Conservation (phyloP, 2,329 filamentous ascomycete genomes). For the Knoxdaviesia proteae region DNA sequence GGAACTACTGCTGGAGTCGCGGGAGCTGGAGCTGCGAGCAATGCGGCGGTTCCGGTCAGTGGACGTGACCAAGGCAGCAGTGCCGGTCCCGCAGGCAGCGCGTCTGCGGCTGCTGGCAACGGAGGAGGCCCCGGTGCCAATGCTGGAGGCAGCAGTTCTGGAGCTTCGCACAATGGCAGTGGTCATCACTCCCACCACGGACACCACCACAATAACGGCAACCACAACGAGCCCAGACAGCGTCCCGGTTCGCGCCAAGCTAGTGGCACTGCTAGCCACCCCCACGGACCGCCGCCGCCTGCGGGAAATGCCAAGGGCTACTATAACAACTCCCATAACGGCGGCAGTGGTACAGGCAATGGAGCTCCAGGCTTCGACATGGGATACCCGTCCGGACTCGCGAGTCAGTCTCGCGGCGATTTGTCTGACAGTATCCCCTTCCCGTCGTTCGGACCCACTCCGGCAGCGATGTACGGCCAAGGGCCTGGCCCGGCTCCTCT, state of each 20-base stretch:
- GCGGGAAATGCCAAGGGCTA: constrained; percentile 15
- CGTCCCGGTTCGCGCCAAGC: constrained; percentile 35
- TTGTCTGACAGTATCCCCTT: constrained; percentile 24
- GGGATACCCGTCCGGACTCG: constrained; percentile 20
- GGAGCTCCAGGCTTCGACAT: constrained; percentile 26
- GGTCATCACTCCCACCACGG: too few relatives aligned
- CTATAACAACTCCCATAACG: constrained; percentile 27
- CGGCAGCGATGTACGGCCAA: constrained; percentile 29
- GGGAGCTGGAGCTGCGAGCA: too few relatives aligned
- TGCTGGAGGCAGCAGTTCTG: too few relatives aligned
- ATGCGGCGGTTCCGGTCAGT: constrained; percentile 7
- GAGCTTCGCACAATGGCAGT: too few relatives aligned
- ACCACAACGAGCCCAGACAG: constrained; percentile 26
- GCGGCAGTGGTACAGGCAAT: constrained; percentile 14
- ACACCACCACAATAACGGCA: constrained; percentile 11
- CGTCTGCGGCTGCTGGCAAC: too few relatives aligned
- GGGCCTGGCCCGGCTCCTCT: constrained; percentile 4
- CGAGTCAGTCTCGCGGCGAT: constrained; percentile 32
- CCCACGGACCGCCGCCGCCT: constrained; percentile 5
- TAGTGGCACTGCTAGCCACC: constrained; percentile 18
- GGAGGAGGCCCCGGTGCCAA: too few relatives aligned
- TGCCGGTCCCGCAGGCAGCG: too few relatives aligned
- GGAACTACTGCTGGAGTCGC: too few relatives aligned
- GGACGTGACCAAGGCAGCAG: too few relatives aligned
- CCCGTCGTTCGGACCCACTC: constrained; percentile 23